Percentiles rank a stretch among this genome's conserved stretches.
These are phyloP conservation scores for Pichia sp. DNA, from an alignment of 1,139 yeast species.

Conservation along the genomic window DNA sequence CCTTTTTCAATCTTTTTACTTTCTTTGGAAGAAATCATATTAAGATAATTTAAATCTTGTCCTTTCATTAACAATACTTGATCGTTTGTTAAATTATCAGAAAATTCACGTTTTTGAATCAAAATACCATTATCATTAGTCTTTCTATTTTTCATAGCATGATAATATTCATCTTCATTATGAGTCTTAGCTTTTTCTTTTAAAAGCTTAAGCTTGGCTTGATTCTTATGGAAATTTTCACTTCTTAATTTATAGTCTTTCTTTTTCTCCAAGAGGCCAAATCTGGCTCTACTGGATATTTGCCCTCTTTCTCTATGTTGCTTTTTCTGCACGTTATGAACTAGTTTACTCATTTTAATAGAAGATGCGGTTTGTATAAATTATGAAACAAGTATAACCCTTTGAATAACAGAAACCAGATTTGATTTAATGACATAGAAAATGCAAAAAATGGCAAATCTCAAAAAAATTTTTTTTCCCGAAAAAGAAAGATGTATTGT, in stretches of 20 bases:
- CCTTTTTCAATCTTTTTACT: conserved; percentile 56
- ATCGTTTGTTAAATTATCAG: conserved; percentile 56
- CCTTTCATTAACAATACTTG: conserved; percentile 80
- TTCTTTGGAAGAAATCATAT: conserved; percentile 70
- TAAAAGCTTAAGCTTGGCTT: conserved; percentile 73
- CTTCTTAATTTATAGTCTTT: conserved; percentile 90
- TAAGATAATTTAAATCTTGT: conserved; percentile 81
- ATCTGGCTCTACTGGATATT: conserved; percentile 61
- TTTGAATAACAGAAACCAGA: too few relatives aligned
- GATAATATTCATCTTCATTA: conserved; percentile 96
- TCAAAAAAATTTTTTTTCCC: too few relatives aligned
- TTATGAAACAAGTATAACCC: background rate
- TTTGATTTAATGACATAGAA: too few relatives aligned
- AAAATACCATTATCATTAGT: conserved; percentile 66
- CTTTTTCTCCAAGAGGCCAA: conserved; percentile 88
- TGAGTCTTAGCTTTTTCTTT: conserved; percentile 64
- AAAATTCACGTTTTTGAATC: conserved; percentile 55
- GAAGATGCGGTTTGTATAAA: background rate
- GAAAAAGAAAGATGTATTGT: too few relatives aligned
- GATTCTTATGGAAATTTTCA: conserved; percentile 80
- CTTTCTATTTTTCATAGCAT: conserved; percentile 71
- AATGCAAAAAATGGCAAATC: too few relatives aligned
- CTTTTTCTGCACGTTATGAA: conserved; percentile 87
- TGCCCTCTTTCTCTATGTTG: conserved; percentile 95
- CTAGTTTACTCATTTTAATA: conserved; percentile 61